A percentile compares a stretch with the other conserved stretches of the same genome.
Conservation (phyloP, 768 basidiomycete genomes). For the Lactifluus volemus region DNA sequence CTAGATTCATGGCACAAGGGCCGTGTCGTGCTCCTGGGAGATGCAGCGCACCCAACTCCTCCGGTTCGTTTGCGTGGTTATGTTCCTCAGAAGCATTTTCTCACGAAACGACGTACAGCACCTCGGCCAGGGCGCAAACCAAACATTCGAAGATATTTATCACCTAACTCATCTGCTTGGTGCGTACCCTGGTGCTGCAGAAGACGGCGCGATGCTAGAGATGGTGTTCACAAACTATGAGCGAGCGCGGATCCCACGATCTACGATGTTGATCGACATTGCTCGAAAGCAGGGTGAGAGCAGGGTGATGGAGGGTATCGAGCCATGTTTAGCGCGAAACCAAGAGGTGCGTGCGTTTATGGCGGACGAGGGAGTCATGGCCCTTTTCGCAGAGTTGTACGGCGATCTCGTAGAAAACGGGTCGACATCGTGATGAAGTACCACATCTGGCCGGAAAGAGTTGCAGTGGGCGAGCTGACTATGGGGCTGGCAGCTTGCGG, state of each 20-base stretch:
- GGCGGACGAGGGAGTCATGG: constrained; percentile 12
- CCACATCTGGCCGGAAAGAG: not conserved
- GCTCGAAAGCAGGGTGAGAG: constrained; percentile 31
- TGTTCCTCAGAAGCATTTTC: not conserved
- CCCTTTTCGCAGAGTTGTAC: constrained; percentile 3
- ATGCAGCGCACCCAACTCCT: constrained; percentile 40
- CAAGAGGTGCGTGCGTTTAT: constrained; percentile 20
- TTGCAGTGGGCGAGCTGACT: not conserved
- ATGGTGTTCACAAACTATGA: constrained; percentile 30
- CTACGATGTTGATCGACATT: constrained; percentile 28
- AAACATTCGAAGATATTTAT: constrained; percentile 36
- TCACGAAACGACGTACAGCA: constrained; percentile 26
- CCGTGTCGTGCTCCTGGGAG: constrained; percentile 35
- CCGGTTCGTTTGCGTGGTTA: constrained; percentile 26
- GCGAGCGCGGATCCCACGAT: constrained; percentile 28
- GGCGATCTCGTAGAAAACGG: not conserved
- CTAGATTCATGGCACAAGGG: constrained; percentile 34
- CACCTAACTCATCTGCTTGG: constrained; percentile 29
- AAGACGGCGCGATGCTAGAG: constrained; percentile 24
- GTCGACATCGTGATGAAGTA: not conserved
- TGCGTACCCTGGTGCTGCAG: constrained; percentile 21
- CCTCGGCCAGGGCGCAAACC: constrained; percentile 39
- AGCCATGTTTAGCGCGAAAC: constrained; percentile 27
- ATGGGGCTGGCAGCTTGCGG: not conserved
- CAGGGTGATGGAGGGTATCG: constrained; percentile 28